A percentile compares a stretch with the other conserved stretches of the same genome.
Evolutionary conservation across 495 filamentous ascomycete species (phyloP).

Genomic region (Aspergillus cavernicola): DNA sequence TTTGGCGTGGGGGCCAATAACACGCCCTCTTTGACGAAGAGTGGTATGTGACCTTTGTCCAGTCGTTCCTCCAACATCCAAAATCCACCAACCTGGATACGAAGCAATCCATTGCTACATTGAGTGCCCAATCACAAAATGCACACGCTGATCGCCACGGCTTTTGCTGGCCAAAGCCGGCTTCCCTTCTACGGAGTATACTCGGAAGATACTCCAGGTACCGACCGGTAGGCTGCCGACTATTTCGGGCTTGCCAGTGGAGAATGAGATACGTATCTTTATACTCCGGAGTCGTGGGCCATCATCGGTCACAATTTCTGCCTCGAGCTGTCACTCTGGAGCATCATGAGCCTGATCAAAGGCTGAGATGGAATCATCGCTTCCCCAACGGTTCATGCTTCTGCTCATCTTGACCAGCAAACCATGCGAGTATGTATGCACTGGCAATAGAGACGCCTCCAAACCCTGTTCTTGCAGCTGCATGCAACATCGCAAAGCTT

Average conservation of each 20-base stretch:
- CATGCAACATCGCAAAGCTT: constrained; percentile 20
- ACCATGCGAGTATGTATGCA: constrained; percentile 11
- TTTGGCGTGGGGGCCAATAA: neutral
- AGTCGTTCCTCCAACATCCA: neutral
- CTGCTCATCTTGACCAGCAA: constrained; percentile 21
- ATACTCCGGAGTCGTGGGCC: no score
- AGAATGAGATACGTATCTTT: no score
- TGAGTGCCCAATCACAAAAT: neutral
- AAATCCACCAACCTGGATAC: neutral
- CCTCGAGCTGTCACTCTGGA: no score
- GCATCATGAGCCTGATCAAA: no score
- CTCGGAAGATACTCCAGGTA: neutral
- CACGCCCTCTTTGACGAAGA: neutral
- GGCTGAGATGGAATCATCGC: no score
- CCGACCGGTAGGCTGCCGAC: no score
- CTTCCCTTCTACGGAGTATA: neutral
- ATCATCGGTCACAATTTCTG: no score
- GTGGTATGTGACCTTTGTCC: neutral
- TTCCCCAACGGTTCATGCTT: constrained; percentile 3
- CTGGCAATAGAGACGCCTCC: constrained; percentile 1
- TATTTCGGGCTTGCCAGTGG: no score
- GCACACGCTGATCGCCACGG: neutral
- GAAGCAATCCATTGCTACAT: neutral
- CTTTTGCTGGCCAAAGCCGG: neutral
- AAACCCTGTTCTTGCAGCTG: constrained; percentile 16